phyloP scores from a whole-genome alignment of 495 filamentous ascomycete genomes.

The Neurospora sp. region DNA sequence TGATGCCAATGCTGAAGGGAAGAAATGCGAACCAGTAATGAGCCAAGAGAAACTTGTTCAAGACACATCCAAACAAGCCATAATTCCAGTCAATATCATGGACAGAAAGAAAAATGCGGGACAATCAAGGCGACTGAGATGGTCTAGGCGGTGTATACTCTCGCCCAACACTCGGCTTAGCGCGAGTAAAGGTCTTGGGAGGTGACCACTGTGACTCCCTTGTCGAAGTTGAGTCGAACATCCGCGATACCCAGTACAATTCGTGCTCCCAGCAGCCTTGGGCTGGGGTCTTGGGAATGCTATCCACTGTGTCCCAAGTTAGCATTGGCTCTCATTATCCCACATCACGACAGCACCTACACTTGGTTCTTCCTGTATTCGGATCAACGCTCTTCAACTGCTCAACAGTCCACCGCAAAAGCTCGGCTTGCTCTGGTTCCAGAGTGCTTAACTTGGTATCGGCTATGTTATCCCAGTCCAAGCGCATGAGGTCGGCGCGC shows the following conservation, averaged over 20 bases:
- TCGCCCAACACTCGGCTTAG: slow-evolving; percentile 14
- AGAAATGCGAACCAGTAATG: not conserved
- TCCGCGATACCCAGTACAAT: slow-evolving; percentile 19
- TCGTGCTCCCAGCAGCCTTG: slow-evolving; percentile 20
- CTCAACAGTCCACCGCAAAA: slow-evolving; percentile 7
- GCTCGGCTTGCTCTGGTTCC: slow-evolving; percentile 7
- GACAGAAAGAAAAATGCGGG: not conserved
- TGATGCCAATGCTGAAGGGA: not conserved
- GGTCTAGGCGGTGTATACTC: not conserved
- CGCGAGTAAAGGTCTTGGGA: slow-evolving; percentile 9
- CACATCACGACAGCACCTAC: not conserved
- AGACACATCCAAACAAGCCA: not conserved
- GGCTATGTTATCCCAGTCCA: slow-evolving; percentile 9
- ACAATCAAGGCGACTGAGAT: not conserved
- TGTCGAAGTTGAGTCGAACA: slow-evolving; percentile 10
- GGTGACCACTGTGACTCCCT: slow-evolving; percentile 9
- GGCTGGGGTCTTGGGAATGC: slow-evolving; percentile 6
- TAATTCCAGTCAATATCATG: not conserved
- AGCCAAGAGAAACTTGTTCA: not conserved
- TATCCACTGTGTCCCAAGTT: slow-evolving; percentile 4
- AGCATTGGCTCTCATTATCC: not conserved
- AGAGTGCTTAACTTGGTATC: slow-evolving; percentile 8
- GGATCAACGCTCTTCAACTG: slow-evolving; percentile 3
- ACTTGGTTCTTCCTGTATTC: not conserved
- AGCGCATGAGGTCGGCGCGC: slow-evolving; percentile 14